Percentiles rank a stretch among this genome's conserved stretches.
phyloP scores from a whole-genome alignment of 345 rosid species.

The Rhizophora apiculata region DNA sequence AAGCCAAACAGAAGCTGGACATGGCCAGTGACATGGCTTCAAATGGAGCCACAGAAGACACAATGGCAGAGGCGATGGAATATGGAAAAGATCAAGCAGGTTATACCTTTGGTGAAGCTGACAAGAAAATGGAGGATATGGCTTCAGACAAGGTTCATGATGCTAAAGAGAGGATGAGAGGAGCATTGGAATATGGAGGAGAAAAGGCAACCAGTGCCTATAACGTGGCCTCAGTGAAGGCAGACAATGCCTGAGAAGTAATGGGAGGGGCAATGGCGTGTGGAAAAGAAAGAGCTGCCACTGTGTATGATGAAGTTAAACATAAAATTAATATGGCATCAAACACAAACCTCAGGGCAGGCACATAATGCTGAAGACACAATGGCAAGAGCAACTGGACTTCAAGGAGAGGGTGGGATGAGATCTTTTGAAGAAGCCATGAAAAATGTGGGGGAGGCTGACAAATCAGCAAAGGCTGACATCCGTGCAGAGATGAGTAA shows the following conservation, averaged over 20 bases:
- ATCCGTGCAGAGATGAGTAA: conserved; percentile 41
- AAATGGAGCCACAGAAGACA: conserved; percentile 8
- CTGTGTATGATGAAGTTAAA: conserved; percentile 2
- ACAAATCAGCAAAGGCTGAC: conserved; percentile 40
- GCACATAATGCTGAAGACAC: background rate
- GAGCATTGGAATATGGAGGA: conserved; percentile 11
- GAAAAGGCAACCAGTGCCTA: conserved; percentile 11
- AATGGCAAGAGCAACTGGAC: background rate
- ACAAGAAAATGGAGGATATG: background rate
- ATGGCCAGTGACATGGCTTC: conserved; percentile 7
- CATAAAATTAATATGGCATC: background rate
- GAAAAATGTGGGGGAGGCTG: conserved; percentile 36
- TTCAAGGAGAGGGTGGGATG: background rate
- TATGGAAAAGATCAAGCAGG: conserved; percentile 4
- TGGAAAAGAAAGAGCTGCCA: background rate
- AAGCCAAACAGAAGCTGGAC: conserved; percentile 10
- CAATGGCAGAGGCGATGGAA: conserved; percentile 3
- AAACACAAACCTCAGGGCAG: background rate
- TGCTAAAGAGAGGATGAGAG: conserved; percentile 12
- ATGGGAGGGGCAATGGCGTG: conserved; percentile 3
- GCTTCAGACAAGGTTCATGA: conserved; percentile 14
- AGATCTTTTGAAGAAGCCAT: conserved; percentile 19
- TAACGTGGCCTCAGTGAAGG: conserved; percentile 8
- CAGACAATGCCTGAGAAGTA: conserved; percentile 9
- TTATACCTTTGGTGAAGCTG: background rate